Evolutionary conservation across 441 rosid species (phyloP), one percentile per base, ranked within the genome.

Genomic region (Manihot esculenta): DNA sequence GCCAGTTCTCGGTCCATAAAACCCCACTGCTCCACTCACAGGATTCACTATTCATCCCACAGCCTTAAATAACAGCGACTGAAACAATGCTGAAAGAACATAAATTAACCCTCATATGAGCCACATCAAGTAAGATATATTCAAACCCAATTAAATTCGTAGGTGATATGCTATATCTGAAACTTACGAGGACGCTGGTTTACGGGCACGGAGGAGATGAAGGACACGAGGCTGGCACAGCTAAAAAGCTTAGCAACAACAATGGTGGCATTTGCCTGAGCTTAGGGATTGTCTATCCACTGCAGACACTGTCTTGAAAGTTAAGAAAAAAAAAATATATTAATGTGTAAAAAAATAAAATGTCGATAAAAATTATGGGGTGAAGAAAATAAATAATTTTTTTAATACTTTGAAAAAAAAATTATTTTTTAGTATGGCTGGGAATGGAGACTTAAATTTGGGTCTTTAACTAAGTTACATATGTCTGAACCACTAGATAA

Each of bases 201-300:
- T n/a, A 65, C 55, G 17, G 86, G 79, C 33, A 83, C 86, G 7
- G 85, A 82, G 53, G 81, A 77, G 12, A 86, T 76, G 69, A 80
- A 83, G 57, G 84, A 81, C 79, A 84, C 65, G 65, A 86, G 87
- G 21, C 84, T 83, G 17, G 87, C 84, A 1, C 89, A 87, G 73
- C 89, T 87, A 26, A 81, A 86, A 69, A 82, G 84, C 74, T 86
- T 86, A 72, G 89, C 87, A 1, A 86, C 83, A 65, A 86, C 84
- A 51, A 86, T 68, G 26, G 87, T 86, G 15, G 89, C 89, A 68
- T 82, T 78, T 67, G 83, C 84, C 68, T 86, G 87, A n/a, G 84
- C 64, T 11, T 79, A 81, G 3, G 89, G 64, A 49, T 78, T 73
- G 38, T 70, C 73, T 59, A 86, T 77, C 81, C 84, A 82, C 24